Conservation (phyloP, 805 yeast species). For the Saccharomyces eubayanus region DNA sequence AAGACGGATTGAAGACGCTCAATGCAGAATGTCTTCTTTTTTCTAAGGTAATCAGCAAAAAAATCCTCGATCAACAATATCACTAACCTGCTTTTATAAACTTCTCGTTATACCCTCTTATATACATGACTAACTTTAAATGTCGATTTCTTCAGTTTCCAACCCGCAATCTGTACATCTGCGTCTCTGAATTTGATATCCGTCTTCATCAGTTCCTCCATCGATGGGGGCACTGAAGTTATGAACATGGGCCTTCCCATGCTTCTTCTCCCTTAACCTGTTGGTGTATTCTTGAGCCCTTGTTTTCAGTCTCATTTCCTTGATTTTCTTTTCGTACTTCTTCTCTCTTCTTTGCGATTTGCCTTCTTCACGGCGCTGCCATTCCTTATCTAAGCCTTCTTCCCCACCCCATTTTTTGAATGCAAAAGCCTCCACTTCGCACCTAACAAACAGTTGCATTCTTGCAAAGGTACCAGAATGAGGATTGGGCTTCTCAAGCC, state of each 20-base stretch:
- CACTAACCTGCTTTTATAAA: not conserved
- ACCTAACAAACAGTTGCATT: slow-evolving; percentile 86
- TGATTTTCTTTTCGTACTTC: slow-evolving; percentile 66
- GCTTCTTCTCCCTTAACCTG: slow-evolving; percentile 50
- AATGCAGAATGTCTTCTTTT: not conserved
- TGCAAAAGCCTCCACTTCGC: slow-evolving; percentile 89
- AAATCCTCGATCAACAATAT: not conserved
- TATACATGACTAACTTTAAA: not conserved
- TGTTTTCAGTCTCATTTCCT: slow-evolving; percentile 83
- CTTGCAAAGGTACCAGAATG: slow-evolving; percentile 80
- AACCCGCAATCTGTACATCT: slow-evolving; percentile 77
- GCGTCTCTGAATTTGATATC: slow-evolving; percentile 39
- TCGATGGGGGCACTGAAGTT: slow-evolving; percentile 56
- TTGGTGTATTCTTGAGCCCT: slow-evolving; percentile 86
- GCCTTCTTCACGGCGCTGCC: slow-evolving; percentile 72
- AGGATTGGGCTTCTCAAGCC: slow-evolving; percentile 88
- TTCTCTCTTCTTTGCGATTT: slow-evolving; percentile 68
- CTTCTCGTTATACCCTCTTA: not conserved
- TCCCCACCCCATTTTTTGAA: slow-evolving; percentile 91
- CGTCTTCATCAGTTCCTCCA: slow-evolving; percentile 38
- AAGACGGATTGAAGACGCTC: not conserved
- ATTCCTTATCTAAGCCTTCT: slow-evolving; percentile 85
- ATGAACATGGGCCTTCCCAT: slow-evolving; percentile 61
- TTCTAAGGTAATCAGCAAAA: not conserved
- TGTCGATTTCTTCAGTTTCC: slow-evolving; percentile 66